These are phyloP conservation scores for Leucocoprinus leucothites DNA, from an alignment of 768 basidiomycete genomes.

Conservation along the genomic window DNA sequence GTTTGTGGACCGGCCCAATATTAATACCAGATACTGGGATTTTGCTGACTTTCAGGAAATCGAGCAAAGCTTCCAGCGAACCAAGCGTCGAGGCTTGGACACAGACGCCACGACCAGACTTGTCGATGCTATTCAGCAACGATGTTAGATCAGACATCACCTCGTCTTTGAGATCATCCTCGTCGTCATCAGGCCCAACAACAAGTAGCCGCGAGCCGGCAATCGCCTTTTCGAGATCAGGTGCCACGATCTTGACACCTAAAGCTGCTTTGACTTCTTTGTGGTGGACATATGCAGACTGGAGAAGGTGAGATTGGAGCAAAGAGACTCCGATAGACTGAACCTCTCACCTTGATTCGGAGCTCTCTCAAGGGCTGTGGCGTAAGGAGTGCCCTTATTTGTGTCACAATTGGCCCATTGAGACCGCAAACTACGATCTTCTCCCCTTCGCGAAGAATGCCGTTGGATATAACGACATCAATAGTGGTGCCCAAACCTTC, in stretches of 20 bases:
- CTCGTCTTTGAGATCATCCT: conserved; percentile 91
- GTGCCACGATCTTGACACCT: conserved; percentile 92
- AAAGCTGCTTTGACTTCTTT: conserved; percentile 96
- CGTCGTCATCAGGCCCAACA: conserved; percentile 92
- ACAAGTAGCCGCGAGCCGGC: conserved; percentile 94
- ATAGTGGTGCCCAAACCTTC: conserved; percentile 98
- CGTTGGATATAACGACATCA: conserved; percentile 94
- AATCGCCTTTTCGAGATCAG: conserved; percentile 96
- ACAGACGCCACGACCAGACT: conserved; percentile 93
- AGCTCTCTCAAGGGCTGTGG: conserved; percentile 95
- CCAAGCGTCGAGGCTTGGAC: conserved; percentile 98
- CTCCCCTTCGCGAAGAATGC: conserved; percentile 88
- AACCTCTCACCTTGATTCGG: conserved; percentile 76
- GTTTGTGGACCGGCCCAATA: conserved; percentile 96
- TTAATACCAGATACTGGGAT: conserved; percentile 98
- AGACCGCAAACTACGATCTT: conserved; percentile 94
- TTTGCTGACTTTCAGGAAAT: conserved; percentile 93
- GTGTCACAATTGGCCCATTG: conserved; percentile 96
- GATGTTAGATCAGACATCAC: conserved; percentile 95
- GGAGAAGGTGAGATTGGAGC: conserved; percentile 11
- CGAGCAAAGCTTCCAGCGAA: conserved; percentile 92
- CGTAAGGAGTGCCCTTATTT: conserved; percentile 89
- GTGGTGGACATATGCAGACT: conserved; percentile 97
- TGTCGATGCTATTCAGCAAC: conserved; percentile 87
- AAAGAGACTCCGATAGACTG: conserved; percentile 5